Percentiles rank a stretch among this genome's conserved stretches.
These are phyloP conservation scores for Phytophthora ramorum DNA, from an alignment of 352 stramenopile species.

Conservation along the genomic window DNA sequence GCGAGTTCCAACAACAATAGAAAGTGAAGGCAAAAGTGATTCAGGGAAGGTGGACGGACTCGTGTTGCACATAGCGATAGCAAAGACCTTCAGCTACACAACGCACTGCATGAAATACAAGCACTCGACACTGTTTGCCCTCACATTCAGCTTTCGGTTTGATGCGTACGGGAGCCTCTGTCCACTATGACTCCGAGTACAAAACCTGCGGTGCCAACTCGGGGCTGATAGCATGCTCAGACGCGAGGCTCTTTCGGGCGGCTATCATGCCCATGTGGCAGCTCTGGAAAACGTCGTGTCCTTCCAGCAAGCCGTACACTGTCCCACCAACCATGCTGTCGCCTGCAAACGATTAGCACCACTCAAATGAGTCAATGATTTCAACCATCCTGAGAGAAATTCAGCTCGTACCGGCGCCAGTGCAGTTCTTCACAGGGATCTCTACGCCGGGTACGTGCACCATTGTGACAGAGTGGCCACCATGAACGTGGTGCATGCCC, in stretches of 20 bases:
- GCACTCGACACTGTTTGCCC: slow-evolving; percentile 11
- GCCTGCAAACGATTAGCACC: slow-evolving; percentile 40
- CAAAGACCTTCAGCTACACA: slow-evolving; percentile 16
- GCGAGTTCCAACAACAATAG: slow-evolving; percentile 78
- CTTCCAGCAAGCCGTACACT: slow-evolving; percentile 75
- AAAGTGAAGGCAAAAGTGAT: slow-evolving; percentile 21
- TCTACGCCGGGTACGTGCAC: slow-evolving; percentile 67
- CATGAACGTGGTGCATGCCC: slow-evolving; percentile 60
- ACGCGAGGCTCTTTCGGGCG: slow-evolving; percentile 70
- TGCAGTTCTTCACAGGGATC: slow-evolving; percentile 75
- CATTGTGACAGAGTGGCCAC: slow-evolving; percentile 53
- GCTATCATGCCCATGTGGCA: slow-evolving; percentile 82
- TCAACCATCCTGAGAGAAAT: neutral
- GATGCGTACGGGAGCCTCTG: neutral
- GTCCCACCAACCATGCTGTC: slow-evolving; percentile 82
- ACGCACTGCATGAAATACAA: slow-evolving; percentile 27
- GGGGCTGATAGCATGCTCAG: slow-evolving; percentile 71
- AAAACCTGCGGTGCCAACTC: slow-evolving; percentile 50
- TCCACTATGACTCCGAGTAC: slow-evolving; percentile 25
- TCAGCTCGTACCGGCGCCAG: slow-evolving; percentile 58
- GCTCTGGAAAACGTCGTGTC: slow-evolving; percentile 66
- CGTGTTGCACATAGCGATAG: slow-evolving; percentile 16
- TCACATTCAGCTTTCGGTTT: slow-evolving; percentile 1
- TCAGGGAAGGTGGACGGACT: slow-evolving; percentile 6
- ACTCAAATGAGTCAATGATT: slow-evolving; percentile 5